Base-by-base conservation (phyloP, 495 filamentous ascomycete genomes). In the Penicillium tannophilum region DNA sequence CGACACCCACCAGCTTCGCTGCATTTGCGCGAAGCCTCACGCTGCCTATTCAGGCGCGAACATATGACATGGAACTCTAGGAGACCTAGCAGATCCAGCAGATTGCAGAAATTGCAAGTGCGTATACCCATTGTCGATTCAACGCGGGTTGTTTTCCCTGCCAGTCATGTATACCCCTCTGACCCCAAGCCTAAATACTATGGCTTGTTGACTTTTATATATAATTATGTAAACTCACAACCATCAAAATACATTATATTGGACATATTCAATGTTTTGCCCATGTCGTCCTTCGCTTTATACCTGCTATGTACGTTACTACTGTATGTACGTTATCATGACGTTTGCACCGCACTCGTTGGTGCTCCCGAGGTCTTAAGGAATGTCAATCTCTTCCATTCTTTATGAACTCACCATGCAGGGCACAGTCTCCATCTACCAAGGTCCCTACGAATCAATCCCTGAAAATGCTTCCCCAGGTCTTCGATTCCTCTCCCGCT, bases 391-490 rank as follows among this genome's bases (percentile, higher is more conserved):
- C 16, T 41, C 16, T 41, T n/a, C 14, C 2, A 0, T 12, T 6
- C 16, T 1, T 7, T 41, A 12, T 17, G 16, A n/a, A n/a, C 2
- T 16, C 39, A 41, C 39, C 26, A 42, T 42, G 62, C 41, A 57
- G 49, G 39, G 35, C 20, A 24, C 46, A 31, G 39, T 61, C 39
- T 49, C 41, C 1, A 61, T 66, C 16, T 58, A 63, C 42, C 62
- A 63, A 12, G 69, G 66, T 16, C 56, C 64, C 20, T 63, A 60
- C 26, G 56, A 59, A 45, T 54, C 60, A 3, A 70, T 70, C 42
- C 52, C 60, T 0, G 2, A 44, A 11, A 53, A 11, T 12, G 54
- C 58, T 26, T 62, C 61, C 0, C 66, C 66, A 11, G 69, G 64
- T 24, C 60, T 72, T 7, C 20, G 24, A 35, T 68, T 70, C 45